Evolutionary conservation across 805 yeast genomes (phyloP).

Genomic region (Candida coleopterorum): DNA sequence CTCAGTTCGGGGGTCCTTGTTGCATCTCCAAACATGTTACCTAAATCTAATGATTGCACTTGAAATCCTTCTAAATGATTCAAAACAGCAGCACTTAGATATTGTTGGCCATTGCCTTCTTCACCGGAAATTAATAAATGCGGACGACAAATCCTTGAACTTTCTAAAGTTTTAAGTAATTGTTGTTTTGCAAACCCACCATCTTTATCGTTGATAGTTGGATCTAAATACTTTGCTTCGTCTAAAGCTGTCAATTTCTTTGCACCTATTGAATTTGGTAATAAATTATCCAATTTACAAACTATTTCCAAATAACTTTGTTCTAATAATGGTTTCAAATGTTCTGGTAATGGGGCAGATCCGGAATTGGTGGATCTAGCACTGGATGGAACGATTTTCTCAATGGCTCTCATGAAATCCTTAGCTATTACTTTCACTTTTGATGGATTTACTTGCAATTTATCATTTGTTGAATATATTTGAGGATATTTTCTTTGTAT

Average conservation of each 20-base stretch:
- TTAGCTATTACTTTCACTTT: slow-evolving; percentile 68
- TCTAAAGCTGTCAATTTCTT: slow-evolving; percentile 57
- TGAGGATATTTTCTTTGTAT: slow-evolving; percentile 93
- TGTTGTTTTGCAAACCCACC: slow-evolving; percentile 71
- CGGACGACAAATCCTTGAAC: slow-evolving; percentile 75
- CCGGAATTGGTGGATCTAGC: slow-evolving; percentile 74
- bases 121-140: slow-evolving; percentile 69
- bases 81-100: slow-evolving; percentile 75
- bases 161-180: slow-evolving; percentile 43
- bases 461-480: slow-evolving; percentile 72
- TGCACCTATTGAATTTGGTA: slow-evolving; percentile 48
- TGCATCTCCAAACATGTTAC: slow-evolving; percentile 70
- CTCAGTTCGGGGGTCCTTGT: slow-evolving; percentile 79
- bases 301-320: slow-evolving; percentile 44
- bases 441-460: slow-evolving; percentile 66
- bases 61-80: slow-evolving; percentile 85
- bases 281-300: slow-evolving; percentile 45
- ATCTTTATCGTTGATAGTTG: slow-evolving; percentile 50
- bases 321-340: slow-evolving; percentile 60
- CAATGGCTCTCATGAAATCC: slow-evolving; percentile 83
- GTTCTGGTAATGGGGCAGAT: slow-evolving; percentile 75
- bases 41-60: slow-evolving; percentile 80
- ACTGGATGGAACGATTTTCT: slow-evolving; percentile 86
- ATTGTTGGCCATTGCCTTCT: slow-evolving; percentile 82
- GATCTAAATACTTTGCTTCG: slow-evolving; percentile 62